These are phyloP conservation scores for Saccharum officinarum DNA, from an alignment of 176 grass and related monocot species.

Conservation along the genomic window DNA sequence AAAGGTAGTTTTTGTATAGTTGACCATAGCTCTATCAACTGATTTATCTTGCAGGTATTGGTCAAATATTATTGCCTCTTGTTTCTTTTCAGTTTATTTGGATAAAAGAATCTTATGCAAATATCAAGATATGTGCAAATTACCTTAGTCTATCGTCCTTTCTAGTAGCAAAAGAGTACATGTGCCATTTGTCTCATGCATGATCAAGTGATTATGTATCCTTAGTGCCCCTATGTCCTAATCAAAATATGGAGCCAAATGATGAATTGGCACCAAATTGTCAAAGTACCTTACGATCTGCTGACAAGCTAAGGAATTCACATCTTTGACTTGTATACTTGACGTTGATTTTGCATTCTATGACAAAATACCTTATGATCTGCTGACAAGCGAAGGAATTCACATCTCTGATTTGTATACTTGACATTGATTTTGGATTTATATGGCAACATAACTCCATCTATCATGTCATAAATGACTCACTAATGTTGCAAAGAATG, in stretches of 20 bases:
- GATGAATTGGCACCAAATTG: slow-evolving; percentile 13
- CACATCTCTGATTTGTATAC: slow-evolving; percentile 4
- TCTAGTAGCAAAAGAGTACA: slow-evolving; percentile 19
- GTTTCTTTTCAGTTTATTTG: slow-evolving; percentile 35
- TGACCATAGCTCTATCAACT: slow-evolving; percentile 36
- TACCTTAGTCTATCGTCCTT: slow-evolving; percentile 33
- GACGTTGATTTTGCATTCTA: slow-evolving; percentile 13
- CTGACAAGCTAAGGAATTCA: slow-evolving; percentile 8
- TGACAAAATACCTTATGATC: slow-evolving; percentile 8
- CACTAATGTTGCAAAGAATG: neutral
- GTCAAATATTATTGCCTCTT: slow-evolving; percentile 34
- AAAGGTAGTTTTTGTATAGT: slow-evolving; percentile 25
- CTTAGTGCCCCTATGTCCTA: neutral
- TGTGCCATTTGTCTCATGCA: neutral
- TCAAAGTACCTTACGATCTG: slow-evolving; percentile 13
- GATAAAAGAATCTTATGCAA: slow-evolving; percentile 27
- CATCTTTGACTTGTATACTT: slow-evolving; percentile 20
- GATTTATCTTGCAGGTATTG: slow-evolving; percentile 69
- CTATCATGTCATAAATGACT: slow-evolving; percentile 7
- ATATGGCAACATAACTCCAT: neutral
- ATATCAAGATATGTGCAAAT: slow-evolving; percentile 27
- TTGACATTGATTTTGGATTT: slow-evolving; percentile 24
- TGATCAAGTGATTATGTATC: slow-evolving; percentile 18
- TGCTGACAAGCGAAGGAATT: slow-evolving; percentile 2
- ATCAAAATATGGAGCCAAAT: neutral